Conservation (phyloP, 257 asterid species). For the Cruciata laevipes region DNA sequence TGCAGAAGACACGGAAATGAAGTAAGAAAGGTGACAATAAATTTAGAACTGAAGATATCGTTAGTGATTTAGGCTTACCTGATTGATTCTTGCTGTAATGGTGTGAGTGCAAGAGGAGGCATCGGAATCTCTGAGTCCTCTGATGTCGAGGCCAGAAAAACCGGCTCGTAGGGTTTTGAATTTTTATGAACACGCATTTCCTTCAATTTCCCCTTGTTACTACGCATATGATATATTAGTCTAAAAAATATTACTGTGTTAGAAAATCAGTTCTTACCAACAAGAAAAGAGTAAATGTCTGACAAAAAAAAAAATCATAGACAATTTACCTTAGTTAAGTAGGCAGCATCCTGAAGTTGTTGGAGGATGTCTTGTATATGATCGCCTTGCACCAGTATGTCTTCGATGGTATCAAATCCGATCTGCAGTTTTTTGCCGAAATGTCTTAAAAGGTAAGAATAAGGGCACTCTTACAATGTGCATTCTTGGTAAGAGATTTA, state of each 20-base stretch:
- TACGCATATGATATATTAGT: conserved; percentile 73
- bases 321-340: conserved; percentile 67
- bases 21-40: background rate
- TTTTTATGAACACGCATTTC: conserved; percentile 42
- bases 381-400: conserved; percentile 78
- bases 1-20: background rate
- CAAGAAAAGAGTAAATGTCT: background rate
- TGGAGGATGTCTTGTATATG: conserved; percentile 66
- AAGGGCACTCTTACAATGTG: background rate
- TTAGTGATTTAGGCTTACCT: conserved; percentile 41
- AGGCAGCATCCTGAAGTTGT: conserved; percentile 86
- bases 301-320: background rate
- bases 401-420: conserved; percentile 71
- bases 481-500: background rate
- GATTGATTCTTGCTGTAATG: conserved; percentile 51
- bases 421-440: conserved; percentile 37
- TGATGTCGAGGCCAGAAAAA: conserved; percentile 38
- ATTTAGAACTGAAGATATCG: background rate
- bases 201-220: conserved; percentile 51
- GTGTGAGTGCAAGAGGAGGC: conserved; percentile 92
- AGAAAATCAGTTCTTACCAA: background rate
- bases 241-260: conserved; percentile 34
- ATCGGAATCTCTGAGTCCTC: conserved; percentile 78
- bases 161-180: conserved; percentile 31
- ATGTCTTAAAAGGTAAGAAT: conserved; percentile 3